Evolutionary conservation across 805 yeast genomes (phyloP).

Genomic region (Kodamaea sagamina): DNA sequence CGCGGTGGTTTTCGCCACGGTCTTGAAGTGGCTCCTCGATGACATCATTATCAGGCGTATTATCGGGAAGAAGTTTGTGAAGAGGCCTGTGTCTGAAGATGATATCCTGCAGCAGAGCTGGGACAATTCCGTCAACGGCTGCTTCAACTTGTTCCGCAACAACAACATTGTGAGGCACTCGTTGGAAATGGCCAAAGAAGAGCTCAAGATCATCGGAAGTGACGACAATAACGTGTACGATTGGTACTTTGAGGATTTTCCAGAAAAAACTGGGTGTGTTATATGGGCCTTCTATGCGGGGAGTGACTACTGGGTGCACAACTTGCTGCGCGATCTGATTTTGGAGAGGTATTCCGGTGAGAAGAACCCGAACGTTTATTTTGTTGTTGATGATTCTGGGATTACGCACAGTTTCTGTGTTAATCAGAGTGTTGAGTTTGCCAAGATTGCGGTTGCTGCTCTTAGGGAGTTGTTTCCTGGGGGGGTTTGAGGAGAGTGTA

Average conservation of each 20-base stretch:
- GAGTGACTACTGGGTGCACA: conserved; percentile 68
- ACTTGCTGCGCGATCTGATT: conserved; percentile 49
- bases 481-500: background rate
- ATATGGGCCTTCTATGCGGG: conserved; percentile 61
- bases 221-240: conserved; percentile 51
- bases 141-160: conserved; percentile 43
- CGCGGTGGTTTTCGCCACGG: conserved; percentile 27
- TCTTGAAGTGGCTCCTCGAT: conserved; percentile 35
- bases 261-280: conserved; percentile 23
- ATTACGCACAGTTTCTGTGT: conserved; percentile 66
- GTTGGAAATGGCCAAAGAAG: conserved; percentile 58
- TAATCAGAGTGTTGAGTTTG: conserved; percentile 53
- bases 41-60: conserved; percentile 23
- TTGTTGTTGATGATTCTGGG: conserved; percentile 36
- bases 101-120: conserved; percentile 24
- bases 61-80: conserved; percentile 26
- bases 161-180: conserved; percentile 54
- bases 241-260: conserved; percentile 37
- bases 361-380: conserved; percentile 29
- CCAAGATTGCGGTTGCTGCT: conserved; percentile 38
- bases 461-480: conserved; percentile 9
- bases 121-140: conserved; percentile 44
- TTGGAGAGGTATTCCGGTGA: conserved; percentile 36
- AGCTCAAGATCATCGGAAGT: conserved; percentile 53
- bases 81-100: conserved; percentile 24